These are phyloP conservation scores for Sporothrix euskadiensis DNA, from an alignment of 2,329 filamentous ascomycete species.

Conservation along the genomic window DNA sequence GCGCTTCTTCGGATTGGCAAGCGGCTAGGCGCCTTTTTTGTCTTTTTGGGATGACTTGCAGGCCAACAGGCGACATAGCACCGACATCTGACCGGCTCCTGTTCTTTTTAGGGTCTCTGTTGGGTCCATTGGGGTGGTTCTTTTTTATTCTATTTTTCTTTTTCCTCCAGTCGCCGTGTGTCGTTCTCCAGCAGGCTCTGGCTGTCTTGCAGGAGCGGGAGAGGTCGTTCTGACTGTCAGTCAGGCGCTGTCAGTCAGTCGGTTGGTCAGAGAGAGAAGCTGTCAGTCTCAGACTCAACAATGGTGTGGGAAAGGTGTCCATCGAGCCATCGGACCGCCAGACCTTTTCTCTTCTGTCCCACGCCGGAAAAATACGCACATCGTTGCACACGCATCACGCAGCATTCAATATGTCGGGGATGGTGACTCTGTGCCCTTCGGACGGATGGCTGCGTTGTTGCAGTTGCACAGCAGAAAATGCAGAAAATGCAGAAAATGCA, in stretches of 20 bases:
- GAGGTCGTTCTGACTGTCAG: neutral
- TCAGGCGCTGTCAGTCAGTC: neutral
- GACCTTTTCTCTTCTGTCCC: constrained; percentile 4
- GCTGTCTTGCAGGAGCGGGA: neutral
- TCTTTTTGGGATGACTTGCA: neutral
- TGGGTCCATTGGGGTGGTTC: neutral
- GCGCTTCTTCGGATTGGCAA: constrained; percentile 29
- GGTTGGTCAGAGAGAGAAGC: neutral
- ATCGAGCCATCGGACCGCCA: neutral
- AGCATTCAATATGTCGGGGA: neutral
- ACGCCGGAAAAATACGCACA: constrained; percentile 20
- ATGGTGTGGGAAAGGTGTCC: neutral
- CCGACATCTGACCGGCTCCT: constrained; percentile 28
- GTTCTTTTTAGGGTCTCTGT: neutral
- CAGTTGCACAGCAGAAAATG: neutral
- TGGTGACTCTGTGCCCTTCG: neutral
- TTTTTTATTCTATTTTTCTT: neutral
- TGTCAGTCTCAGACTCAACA: neutral
- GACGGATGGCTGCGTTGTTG: constrained; percentile 13
- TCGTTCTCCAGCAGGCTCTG: constrained; percentile 6
- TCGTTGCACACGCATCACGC: constrained; percentile 2
- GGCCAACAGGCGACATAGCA: constrained; percentile 21
- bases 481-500: too few species aligned
- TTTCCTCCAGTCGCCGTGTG: neutral
- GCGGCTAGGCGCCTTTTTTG: constrained; percentile 22